phyloP scores from a whole-genome alignment of 176 grass and related monocot genomes.

The Musa itinerans region DNA sequence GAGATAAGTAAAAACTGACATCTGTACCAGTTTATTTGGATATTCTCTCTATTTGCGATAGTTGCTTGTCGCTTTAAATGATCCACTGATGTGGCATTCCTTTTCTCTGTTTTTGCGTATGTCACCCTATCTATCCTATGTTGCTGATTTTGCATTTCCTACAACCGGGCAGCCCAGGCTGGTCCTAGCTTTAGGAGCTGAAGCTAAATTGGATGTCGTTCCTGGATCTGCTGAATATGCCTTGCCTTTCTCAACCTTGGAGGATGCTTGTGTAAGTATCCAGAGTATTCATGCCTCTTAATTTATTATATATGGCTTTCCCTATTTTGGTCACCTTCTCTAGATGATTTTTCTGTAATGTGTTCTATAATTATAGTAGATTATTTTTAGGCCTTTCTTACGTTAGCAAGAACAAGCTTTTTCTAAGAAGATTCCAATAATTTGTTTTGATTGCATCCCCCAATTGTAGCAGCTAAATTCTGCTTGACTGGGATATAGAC shows the following conservation, averaged over 20 bases:
- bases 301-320: constrained; percentile 1
- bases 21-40: too few relatives aligned
- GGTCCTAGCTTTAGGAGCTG: constrained; percentile 94
- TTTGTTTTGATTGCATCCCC: neutral
- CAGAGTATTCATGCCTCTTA: neutral
- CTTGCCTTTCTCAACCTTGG: constrained; percentile 75
- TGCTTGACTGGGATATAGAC: neutral
- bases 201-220: constrained; percentile 78
- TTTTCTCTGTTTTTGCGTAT: neutral
- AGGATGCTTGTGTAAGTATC: constrained; percentile 71
- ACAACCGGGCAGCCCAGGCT: constrained; percentile 91
- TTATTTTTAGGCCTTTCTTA: neutral
- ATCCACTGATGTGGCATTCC: neutral
- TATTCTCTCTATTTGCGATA: neutral
- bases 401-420: neutral
- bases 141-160: constrained; percentile 38
- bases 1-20: too few relatives aligned
- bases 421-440: neutral
- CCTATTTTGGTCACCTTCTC: neutral
- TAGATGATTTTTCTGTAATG: neutral
- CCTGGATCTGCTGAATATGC: constrained; percentile 90
- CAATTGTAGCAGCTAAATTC: neutral
- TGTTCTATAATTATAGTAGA: neutral
- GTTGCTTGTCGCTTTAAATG: too few relatives aligned
- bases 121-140: neutral